Base-by-base conservation (phyloP, 129 eudicot species). In the Helichrysum umbraculigerum region DNA sequence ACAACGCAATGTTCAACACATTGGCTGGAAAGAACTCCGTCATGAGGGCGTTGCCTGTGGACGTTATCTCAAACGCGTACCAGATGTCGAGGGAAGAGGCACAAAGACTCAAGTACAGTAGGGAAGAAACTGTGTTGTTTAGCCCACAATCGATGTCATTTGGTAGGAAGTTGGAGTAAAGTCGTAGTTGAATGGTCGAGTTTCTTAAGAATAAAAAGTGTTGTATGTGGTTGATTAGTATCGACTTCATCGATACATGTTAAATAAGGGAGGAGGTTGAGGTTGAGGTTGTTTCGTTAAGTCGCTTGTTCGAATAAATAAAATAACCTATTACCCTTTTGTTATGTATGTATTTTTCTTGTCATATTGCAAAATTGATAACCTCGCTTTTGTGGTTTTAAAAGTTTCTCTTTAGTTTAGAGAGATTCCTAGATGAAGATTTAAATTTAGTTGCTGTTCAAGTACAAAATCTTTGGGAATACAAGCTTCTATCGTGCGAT, bases 71-170 rank as follows among this genome's bases (percentile, higher is more conserved):
- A 15, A 83, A 78, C 2, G 65, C 85, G 0, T 85, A 72, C 47
- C 78, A 56, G 32, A 29, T 86, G 21, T 74, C 88, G 2, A 76
- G 87, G 84, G 88, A 88, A 28, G 90, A 88, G 1, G 90, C 88
- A 6, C 69, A 78, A 74, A 84, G 72, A 33, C 52, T 88, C 16
- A 86, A 86, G 83, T 81, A 73, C 3, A 82, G 29, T 9, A 82
- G 90, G 61, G 81, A 84, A 11, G 87, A 84, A 64, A 61, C 56
- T 0, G 20, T 60, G 15, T 37, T 86, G 79, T 39, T 86, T 29
- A 34, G 44, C 37, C 78, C 79, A 28, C 66, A 61, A 61, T 11
- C 12, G 1, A 47, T 47, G 54, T 47, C 54, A 47, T 47, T 12
- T 47, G 54, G 54, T 47, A 47, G 16, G 71, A 19, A 15, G 16